Percentiles rank a stretch among this genome's conserved stretches.
These are phyloP conservation scores for Paecilomyces niveus DNA, from an alignment of 2,329 filamentous ascomycete genomes.

Conservation along the genomic window DNA sequence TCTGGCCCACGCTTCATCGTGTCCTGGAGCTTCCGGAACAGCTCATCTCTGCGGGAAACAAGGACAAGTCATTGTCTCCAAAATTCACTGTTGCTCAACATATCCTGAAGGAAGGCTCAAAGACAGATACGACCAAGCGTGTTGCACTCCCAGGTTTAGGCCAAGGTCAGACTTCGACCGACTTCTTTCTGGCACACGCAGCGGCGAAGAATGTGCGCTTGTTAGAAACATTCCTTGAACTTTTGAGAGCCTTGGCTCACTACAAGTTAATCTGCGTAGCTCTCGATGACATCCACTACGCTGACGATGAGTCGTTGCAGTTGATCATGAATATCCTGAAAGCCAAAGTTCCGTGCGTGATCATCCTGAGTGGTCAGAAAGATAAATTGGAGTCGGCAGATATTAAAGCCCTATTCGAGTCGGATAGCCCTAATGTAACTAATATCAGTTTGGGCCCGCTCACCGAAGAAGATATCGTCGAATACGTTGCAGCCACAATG, in stretches of 20 bases:
- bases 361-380: constrained; percentile 69
- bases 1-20: constrained; percentile 51
- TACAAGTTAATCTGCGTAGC: constrained; percentile 85
- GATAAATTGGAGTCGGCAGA: constrained; percentile 53
- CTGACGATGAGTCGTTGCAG: constrained; percentile 79
- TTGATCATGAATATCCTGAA: constrained; percentile 73
- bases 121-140: constrained; percentile 22
- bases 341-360: constrained; percentile 70
- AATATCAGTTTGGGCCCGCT: constrained; percentile 67
- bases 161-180: constrained; percentile 27
- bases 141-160: constrained; percentile 25
- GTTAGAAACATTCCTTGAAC: constrained; percentile 82
- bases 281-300: constrained; percentile 84
- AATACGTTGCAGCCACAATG: constrained; percentile 76
- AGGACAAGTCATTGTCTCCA: constrained; percentile 25
- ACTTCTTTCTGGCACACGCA: constrained; percentile 34
- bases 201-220: constrained; percentile 56
- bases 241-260: constrained; percentile 70
- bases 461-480: constrained; percentile 68
- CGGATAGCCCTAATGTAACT: constrained; percentile 54
- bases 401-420: constrained; percentile 33
- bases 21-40: constrained; percentile 65
- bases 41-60: constrained; percentile 34
- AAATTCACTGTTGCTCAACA: constrained; percentile 20
- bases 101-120: constrained; percentile 23